Evolutionary conservation across 306 rosid species (phyloP), one percentile per base, ranked within the genome.

Genomic region (Vigna angularis): DNA sequence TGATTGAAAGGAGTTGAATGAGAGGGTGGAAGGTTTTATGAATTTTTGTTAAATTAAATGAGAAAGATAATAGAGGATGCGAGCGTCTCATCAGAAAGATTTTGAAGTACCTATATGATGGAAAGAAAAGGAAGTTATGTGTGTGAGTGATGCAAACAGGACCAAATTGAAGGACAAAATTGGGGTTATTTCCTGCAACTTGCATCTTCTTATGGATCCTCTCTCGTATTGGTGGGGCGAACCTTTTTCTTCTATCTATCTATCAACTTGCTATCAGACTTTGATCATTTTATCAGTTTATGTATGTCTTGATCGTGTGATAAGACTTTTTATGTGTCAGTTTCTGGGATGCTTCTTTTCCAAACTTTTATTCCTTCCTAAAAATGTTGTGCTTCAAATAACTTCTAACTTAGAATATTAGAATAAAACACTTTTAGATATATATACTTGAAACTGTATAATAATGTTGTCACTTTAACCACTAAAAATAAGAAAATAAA

Each of bases 211-310:
- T 0, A 42, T 9, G 47, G 13, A 9, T 9, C 47, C 47, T 57
- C 47, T n/a, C 9, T 30, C 3, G 15, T 50, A 42, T 51, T 61
- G 63, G 81, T 68, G 81, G 70, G 38, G 63, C 50, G 12, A 34
- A 73, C 56, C n/a, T 72, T 66, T 26, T 66, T 74, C 47, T 20
- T 74, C 76, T 10, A 3, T 70, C 76, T 10, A 3, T 70, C 24
- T 56, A 53, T 49, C 85, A 62, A 76, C 69, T 76, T 61, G 76
- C 49, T 15, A 24, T 4, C 70, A n/a, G 7, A 10, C 51, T 65
- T 52, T 16, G 7, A 66, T 44, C 3, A 66, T 74, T 20, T 62
- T 67, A 7, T 62, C 72, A 61, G 56, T 16, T 70, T 70, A 59
- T 20, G 34, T 40, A 13, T 63, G 59, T 26, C 45, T 51, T 40